Percentiles rank a stretch among this genome's conserved stretches.
These are phyloP conservation scores for Fraxinus angustifolia DNA, from an alignment of 305 asterid genomes.

Conservation along the genomic window DNA sequence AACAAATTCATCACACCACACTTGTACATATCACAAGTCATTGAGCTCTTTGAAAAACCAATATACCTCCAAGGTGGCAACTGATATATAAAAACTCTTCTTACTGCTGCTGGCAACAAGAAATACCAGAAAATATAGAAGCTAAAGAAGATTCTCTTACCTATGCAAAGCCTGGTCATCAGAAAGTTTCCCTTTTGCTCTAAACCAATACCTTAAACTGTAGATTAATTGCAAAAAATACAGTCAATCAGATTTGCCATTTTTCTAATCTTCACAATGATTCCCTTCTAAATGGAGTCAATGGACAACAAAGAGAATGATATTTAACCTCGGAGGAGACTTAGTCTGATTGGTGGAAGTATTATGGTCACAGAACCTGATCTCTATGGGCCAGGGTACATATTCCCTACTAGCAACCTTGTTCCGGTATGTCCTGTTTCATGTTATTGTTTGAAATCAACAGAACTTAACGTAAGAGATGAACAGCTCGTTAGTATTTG, in stretches of 20 bases:
- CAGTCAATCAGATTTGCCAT: slow-evolving; percentile 22
- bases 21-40: slow-evolving; percentile 2
- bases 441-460: slow-evolving; percentile 21
- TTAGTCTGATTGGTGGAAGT: slow-evolving; percentile 60
- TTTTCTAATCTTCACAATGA: slow-evolving; percentile 16
- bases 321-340: slow-evolving; percentile 83
- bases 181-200: slow-evolving; percentile 89
- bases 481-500: slow-evolving; percentile 6
- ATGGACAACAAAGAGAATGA: slow-evolving; percentile 15
- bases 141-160: slow-evolving; percentile 36
- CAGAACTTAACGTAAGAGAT: neutral
- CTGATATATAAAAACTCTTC: neutral
- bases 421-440: slow-evolving; percentile 80
- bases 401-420: slow-evolving; percentile 68
- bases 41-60: neutral
- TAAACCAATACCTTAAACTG: slow-evolving; percentile 96
- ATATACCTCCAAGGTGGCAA: slow-evolving; percentile 2
- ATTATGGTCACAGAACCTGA: slow-evolving; percentile 79
- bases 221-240: slow-evolving; percentile 23
- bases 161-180: slow-evolving; percentile 95
- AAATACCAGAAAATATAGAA: slow-evolving; percentile 7
- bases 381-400: slow-evolving; percentile 91
- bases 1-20: neutral
- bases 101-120: slow-evolving; percentile 4
- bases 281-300: slow-evolving; percentile 21